Conservation (phyloP, 2,329 filamentous ascomycete species). For the Diaporthe sp. region DNA sequence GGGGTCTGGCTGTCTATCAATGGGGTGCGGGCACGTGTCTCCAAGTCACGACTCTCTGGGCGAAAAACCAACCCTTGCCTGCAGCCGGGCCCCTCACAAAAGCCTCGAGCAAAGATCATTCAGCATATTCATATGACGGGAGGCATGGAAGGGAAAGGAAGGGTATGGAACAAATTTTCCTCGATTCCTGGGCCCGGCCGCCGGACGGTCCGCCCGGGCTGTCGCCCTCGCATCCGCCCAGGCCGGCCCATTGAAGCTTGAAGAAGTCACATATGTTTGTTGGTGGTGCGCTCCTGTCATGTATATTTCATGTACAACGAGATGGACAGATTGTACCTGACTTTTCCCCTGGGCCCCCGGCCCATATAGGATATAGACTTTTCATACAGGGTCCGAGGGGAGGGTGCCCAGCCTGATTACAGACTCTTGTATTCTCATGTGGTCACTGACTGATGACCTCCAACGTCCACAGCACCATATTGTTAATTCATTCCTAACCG, state of each 20-base stretch:
- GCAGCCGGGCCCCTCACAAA: not conserved
- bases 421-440: not conserved
- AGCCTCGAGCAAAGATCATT: too few relatives aligned
- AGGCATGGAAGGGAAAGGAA: not conserved
- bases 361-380: not conserved
- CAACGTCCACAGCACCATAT: too few relatives aligned
- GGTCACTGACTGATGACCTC: not conserved
- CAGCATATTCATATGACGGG: not conserved
- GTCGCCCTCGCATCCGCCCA: not conserved
- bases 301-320: not conserved
- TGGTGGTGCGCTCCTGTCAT: not conserved
- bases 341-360: too few relatives aligned
- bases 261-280: not conserved
- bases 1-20: not conserved
- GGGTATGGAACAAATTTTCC: not conserved
- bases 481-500: not conserved
- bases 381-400: not conserved
- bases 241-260: not conserved
- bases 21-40: too few relatives aligned
- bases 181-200: not conserved
- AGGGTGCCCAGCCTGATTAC: not conserved
- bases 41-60: not conserved
- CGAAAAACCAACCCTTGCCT: not conserved
- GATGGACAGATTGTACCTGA: not conserved
- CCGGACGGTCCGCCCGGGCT: not conserved